Conservation (phyloP, 2,329 filamentous ascomycete species). For the Claviceps fusiformis region DNA sequence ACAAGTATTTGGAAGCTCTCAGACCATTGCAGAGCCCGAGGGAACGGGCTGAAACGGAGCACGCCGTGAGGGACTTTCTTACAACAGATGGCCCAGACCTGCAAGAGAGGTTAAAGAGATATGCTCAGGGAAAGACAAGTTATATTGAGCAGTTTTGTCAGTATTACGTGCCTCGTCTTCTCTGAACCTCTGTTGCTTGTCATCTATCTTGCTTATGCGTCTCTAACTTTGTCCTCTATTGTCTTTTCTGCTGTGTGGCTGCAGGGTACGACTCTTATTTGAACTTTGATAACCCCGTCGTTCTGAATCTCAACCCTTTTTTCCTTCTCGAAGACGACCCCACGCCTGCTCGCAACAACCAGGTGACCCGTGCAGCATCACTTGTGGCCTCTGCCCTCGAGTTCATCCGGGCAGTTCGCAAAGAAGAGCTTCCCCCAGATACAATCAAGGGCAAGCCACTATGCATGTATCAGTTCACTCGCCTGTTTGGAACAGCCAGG, state of each 20-base stretch:
- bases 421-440: constrained; percentile 86
- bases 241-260: background rate
- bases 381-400: constrained; percentile 79
- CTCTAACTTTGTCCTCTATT: constrained; percentile 4
- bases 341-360: constrained; percentile 89
- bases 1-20: constrained; percentile 67
- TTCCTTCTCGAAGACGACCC: constrained; percentile 96
- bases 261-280: constrained; percentile 97
- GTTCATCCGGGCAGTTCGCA: constrained; percentile 84
- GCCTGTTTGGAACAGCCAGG: constrained; percentile 85
- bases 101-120: constrained; percentile 80
- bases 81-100: constrained; percentile 67
- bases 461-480: constrained; percentile 97
- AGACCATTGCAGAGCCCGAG: constrained; percentile 67
- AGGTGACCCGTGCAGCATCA: constrained; percentile 87
- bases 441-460: constrained; percentile 70
- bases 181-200: background rate
- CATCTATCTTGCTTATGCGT: background rate
- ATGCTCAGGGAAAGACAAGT: constrained; percentile 80
- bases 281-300: constrained; percentile 94
- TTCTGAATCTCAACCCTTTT: constrained; percentile 94
- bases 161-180: constrained; percentile 20
- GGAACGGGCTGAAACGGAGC: constrained; percentile 71
- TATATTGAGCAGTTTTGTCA: constrained; percentile 98
- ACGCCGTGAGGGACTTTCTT: constrained; percentile 73